These are phyloP conservation scores for Saussurea involucrata DNA, from an alignment of 129 eudicot species.

Conservation along the genomic window DNA sequence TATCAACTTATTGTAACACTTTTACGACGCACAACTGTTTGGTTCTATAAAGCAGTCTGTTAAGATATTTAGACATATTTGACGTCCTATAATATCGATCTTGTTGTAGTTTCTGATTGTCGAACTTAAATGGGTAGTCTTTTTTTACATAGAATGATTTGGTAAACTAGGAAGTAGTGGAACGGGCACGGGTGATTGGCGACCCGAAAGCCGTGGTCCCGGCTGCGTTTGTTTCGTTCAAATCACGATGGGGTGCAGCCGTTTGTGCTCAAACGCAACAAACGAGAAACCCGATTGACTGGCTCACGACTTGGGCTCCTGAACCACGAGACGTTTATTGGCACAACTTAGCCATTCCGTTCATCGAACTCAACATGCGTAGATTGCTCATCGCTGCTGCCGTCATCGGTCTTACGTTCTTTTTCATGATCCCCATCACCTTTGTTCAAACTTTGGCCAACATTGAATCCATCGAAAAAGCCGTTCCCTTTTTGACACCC, in stretches of 20 bases:
- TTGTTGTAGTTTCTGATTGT: not conserved
- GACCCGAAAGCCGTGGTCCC: constrained; percentile 48
- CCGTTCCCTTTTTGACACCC: constrained; percentile 62
- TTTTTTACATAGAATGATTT: not conserved
- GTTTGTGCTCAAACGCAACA: constrained; percentile 86
- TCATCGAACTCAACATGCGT: constrained; percentile 52
- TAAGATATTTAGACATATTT: not conserved
- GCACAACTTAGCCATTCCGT: constrained; percentile 80
- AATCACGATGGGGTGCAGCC: constrained; percentile 79
- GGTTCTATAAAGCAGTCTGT: no score
- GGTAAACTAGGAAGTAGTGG: constrained; percentile 42
- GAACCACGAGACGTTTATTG: constrained; percentile 86
- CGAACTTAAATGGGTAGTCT: not conserved
- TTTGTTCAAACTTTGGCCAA: constrained; percentile 75
- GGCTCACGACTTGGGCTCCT: constrained; percentile 89
- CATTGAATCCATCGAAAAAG: constrained; percentile 69
- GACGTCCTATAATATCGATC: not conserved
- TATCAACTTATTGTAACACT: no score
- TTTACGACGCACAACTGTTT: not conserved
- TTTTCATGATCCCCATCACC: constrained; percentile 79
- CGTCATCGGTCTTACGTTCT: constrained; percentile 64
- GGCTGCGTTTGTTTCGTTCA: constrained; percentile 85
- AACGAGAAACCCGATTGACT: constrained; percentile 60
- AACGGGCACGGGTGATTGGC: constrained; percentile 48
- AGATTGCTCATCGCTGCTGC: constrained; percentile 53